A percentile compares a stretch with the other conserved stretches of the same genome.
These are phyloP conservation scores for Beauveria brongniartii DNA, from an alignment of 2,329 filamentous ascomycete species.

Conservation along the genomic window DNA sequence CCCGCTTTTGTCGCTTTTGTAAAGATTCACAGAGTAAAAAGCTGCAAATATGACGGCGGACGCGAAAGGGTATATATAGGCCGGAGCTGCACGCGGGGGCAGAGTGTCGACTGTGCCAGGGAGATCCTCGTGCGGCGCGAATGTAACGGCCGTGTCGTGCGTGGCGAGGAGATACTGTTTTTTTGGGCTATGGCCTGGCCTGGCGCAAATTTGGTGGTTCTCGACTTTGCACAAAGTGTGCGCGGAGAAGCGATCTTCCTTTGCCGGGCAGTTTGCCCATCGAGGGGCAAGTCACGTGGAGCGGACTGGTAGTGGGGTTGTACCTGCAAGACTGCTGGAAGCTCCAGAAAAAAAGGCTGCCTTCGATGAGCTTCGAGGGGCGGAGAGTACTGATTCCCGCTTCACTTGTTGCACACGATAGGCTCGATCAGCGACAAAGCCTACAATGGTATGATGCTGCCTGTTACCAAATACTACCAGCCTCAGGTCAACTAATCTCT, in stretches of 20 bases:
- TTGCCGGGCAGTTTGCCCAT: conserved; percentile 20
- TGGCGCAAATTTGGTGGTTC: conserved; percentile 31
- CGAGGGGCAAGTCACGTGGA: conserved; percentile 36
- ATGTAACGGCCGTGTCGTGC: conserved; percentile 19
- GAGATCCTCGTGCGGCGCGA: conserved; percentile 8
- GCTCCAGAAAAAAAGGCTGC: conserved; percentile 14
- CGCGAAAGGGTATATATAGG: not conserved
- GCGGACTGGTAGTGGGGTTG: conserved; percentile 1
- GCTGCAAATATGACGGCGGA: not conserved
- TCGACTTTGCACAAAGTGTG: conserved; percentile 29
- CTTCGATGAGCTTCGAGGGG: conserved; percentile 12
- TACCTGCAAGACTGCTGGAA: conserved; percentile 8
- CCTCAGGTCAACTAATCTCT: conserved; percentile 6
- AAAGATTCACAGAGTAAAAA: not conserved
- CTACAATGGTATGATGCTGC: conserved; percentile 9
- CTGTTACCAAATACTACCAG: not conserved
- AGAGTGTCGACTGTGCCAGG: conserved; percentile 7
- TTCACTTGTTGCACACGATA: conserved; percentile 7
- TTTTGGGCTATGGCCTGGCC: conserved; percentile 9
- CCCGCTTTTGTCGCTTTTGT: conserved; percentile 23
- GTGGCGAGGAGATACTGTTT: conserved; percentile 16
- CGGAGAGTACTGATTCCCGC: conserved; percentile 8
- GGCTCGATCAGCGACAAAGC: not conserved
- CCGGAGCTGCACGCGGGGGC: not conserved
- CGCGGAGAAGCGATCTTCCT: conserved; percentile 31